Percentiles rank a stretch among this genome's conserved stretches.
Conservation (phyloP, 345 rosid genomes). For the Ricinus communis region DNA sequence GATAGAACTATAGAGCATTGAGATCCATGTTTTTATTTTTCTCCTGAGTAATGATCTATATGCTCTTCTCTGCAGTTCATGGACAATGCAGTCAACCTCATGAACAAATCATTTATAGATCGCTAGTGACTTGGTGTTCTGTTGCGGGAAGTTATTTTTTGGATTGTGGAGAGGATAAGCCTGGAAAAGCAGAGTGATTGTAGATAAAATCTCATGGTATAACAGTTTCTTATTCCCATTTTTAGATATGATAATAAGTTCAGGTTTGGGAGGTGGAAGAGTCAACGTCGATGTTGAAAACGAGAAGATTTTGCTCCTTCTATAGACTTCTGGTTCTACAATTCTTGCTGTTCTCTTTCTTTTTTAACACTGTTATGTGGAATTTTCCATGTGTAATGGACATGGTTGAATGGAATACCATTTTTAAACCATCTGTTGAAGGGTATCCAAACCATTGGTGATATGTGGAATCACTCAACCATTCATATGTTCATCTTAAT, state of each 20-base stretch:
- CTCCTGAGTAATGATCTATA: slow-evolving; percentile 10
- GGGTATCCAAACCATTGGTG: too few relatives aligned
- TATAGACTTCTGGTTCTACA: background rate
- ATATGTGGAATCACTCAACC: background rate
- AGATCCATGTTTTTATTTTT: background rate
- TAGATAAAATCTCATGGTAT: slow-evolving; percentile 14
- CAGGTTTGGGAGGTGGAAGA: background rate
- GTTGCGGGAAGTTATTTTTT: slow-evolving; percentile 12
- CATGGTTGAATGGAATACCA: background rate
- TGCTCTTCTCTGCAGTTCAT: slow-evolving; percentile 60
- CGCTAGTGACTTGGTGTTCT: slow-evolving; percentile 38
- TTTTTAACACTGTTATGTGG: background rate
- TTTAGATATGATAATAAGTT: background rate
- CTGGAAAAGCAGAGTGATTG: slow-evolving; percentile 13
- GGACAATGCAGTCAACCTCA: slow-evolving; percentile 81
- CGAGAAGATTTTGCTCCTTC: background rate
- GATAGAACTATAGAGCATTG: background rate
- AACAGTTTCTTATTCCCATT: background rate
- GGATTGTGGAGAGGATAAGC: slow-evolving; percentile 3
- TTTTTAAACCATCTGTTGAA: background rate
- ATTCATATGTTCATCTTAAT: background rate
- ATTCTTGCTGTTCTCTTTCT: background rate
- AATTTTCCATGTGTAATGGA: background rate
- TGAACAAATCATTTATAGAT: slow-evolving; percentile 85
- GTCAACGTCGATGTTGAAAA: background rate